Base-by-base conservation (phyloP, 2,329 filamentous ascomycete species). In the Trichoderma endophyticum region DNA sequence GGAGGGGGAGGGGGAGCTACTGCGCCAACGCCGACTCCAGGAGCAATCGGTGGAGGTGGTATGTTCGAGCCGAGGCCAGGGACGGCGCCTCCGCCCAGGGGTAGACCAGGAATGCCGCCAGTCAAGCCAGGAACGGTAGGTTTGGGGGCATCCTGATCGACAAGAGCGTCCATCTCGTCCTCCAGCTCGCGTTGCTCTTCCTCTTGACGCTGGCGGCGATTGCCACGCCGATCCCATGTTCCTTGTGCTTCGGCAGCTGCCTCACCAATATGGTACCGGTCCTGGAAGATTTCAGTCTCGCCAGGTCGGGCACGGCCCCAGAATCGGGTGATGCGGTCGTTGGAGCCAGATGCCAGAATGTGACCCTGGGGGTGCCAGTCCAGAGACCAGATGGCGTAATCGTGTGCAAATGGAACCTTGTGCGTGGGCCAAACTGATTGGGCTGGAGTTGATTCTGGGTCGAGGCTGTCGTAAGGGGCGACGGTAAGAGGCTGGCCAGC, bases 341-440 rank as follows among this genome's bases (percentile, higher is more conserved):
- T 98, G 12, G 95, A 97, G 14, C 96, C 96, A 2, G 95, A 97
- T 0, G 95, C 95, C 8, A 99, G 88, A 74, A 99, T 95, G 79
- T 99, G 96, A 32, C 96, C 96, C 0, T 98, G 87, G 0, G 96
- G 96, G 80, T 99, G 96, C 95, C 96, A 99, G 83, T 98, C 95
- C 64, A 99, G 88, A 21, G 95, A 97, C 96, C 96, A 99, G 75
- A 99, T 96, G 21, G 94, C 94, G 80, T 95, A 97, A 76, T 97
- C 93, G 80, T 99, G 96, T 0, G 96, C 96, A 78, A 91, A 95
- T 8, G 92, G 90, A 36, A 98, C 84, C 77, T 90, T 92, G 84
- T 98, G 95, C 4, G 94, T 94, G 2, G 96, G 96, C 79, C 93
- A 93, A 73, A 99, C 93, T n/a, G 94, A 92, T 81, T 98, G 95